These are phyloP conservation scores for Neonectria magnoliae DNA, from an alignment of 2,329 filamentous ascomycete genomes.

Conservation along the genomic window DNA sequence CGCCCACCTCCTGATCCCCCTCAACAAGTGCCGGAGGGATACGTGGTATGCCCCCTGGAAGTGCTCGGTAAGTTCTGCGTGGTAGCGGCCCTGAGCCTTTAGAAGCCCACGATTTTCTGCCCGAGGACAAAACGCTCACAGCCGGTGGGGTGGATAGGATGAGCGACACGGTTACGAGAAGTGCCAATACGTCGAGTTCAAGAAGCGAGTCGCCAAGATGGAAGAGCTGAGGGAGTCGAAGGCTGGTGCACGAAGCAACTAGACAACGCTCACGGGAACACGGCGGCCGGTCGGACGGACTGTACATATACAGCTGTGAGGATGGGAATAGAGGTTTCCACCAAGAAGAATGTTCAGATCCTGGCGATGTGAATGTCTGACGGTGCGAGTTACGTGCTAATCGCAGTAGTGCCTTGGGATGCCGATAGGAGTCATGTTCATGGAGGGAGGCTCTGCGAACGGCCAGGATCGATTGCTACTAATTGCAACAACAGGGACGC, in stretches of 20 bases:
- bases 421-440: background rate
- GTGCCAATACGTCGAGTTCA: constrained; percentile 99
- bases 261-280: constrained; percentile 37
- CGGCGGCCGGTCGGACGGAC: constrained; percentile 36
- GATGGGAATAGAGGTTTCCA: constrained; percentile 43
- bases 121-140: constrained; percentile 34
- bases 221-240: constrained; percentile 91
- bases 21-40: constrained; percentile 93
- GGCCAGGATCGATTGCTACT: background rate
- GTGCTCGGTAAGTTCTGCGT: constrained; percentile 79
- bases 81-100: background rate
- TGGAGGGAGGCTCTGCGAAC: background rate
- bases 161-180: constrained; percentile 99
- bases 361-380: constrained; percentile 34
- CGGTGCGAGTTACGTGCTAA: constrained; percentile 4
- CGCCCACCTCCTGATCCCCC: constrained; percentile 90
- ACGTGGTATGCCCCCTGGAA: constrained; percentile 98
- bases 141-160: constrained; percentile 64
- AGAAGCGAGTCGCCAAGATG: constrained; percentile 99
- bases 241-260: constrained; percentile 87
- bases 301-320: constrained; percentile 47
- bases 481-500: background rate
- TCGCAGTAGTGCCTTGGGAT: background rate
- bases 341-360: constrained; percentile 33
- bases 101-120: background rate